Conservation (phyloP, 345 rosid genomes). For the sweet orange (Citrus sinensis) region DVS_A1.0 CM039162.1:16406001-16406500, state of each 20-base stretch:
- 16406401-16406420: conserved; percentile 88
- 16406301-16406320: conserved; percentile 92
- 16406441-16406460: background rate
- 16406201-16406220: conserved; percentile 78
- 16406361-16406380: conserved; percentile 82
- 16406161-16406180: conserved; percentile 89
- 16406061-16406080: background rate
- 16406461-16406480: background rate
- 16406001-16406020: background rate
- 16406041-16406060: background rate
- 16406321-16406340: conserved; percentile 91
- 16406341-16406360: conserved; percentile 99
- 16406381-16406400: conserved; percentile 80
- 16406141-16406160: conserved; percentile 27
- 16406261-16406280: conserved; percentile 93
- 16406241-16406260: conserved; percentile 84
- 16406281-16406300: conserved; percentile 80
- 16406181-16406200: conserved; percentile 77
- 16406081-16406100: background rate
- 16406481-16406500: background rate
- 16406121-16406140: background rate
- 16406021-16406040: background rate
- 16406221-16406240: conserved; percentile 91
- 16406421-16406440: conserved; percentile 70
- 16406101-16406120: background rate